These are phyloP conservation scores for Cercospora beticola DNA, from an alignment of 2,329 filamentous ascomycete genomes.

Conservation along the genomic window DNA sequence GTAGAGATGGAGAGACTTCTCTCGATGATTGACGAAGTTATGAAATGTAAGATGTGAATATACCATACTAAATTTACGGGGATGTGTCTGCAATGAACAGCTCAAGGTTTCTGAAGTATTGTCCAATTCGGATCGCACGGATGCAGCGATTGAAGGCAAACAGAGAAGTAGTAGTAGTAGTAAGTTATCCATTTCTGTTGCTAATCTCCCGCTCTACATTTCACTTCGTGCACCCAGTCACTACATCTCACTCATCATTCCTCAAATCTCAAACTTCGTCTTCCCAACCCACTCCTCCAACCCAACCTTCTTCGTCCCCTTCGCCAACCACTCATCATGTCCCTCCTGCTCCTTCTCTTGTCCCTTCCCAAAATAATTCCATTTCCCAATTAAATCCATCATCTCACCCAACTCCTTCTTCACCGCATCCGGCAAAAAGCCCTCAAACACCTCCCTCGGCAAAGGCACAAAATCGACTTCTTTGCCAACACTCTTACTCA, in stretches of 20 bases:
- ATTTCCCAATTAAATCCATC: conserved; percentile 32
- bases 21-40: background rate
- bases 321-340: conserved; percentile 30
- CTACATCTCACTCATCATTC: too few relatives aligned
- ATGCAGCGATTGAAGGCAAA: background rate
- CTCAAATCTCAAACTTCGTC: background rate
- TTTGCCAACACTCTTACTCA: conserved; percentile 28
- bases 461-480: conserved; percentile 31
- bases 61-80: background rate
- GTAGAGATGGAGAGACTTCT: background rate
- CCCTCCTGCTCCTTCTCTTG: conserved; percentile 31
- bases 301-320: conserved; percentile 23
- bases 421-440: conserved; percentile 30
- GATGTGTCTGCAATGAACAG: background rate
- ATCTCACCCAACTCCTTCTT: conserved; percentile 34
- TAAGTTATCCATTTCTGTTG: background rate
- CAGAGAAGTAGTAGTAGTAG: background rate
- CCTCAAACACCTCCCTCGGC: conserved; percentile 27
- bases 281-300: conserved; percentile 22
- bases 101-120: background rate
- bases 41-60: background rate
- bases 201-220: background rate
- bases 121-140: background rate
- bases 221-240: background rate
- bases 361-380: conserved; percentile 33